Conservation (phyloP, 2,329 filamentous ascomycete species). For the Aureobasidium leucospermi region DNA sequence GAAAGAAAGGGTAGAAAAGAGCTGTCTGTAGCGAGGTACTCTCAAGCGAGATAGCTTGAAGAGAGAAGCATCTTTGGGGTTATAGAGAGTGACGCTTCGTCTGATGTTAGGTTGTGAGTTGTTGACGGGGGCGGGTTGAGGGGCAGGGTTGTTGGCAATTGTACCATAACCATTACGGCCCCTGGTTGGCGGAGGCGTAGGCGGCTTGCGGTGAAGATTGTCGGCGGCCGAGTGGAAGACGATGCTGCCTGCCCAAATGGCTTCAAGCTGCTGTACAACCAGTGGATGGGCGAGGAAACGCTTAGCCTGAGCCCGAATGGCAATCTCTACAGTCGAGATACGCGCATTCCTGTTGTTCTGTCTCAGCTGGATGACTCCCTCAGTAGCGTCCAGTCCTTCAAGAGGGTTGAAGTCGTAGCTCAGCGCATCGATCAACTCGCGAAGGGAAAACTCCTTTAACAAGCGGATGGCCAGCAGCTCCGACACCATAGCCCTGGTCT, state of each 20-base stretch:
- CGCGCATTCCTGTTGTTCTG: conserved; percentile 56
- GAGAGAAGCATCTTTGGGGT: conserved; percentile 79
- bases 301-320: conserved; percentile 87
- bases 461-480: conserved; percentile 85
- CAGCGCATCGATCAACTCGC: conserved; percentile 86
- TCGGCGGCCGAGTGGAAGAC: conserved; percentile 89
- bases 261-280: conserved; percentile 90
- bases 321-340: conserved; percentile 85
- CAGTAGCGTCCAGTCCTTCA: conserved; percentile 57
- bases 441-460: conserved; percentile 79
- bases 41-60: conserved; percentile 87
- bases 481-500: conserved; percentile 79
- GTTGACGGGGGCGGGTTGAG: not conserved
- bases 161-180: conserved; percentile 7
- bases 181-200: conserved; percentile 25
- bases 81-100: conserved; percentile 78
- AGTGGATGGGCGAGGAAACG: conserved; percentile 85
- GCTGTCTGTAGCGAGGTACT: conserved; percentile 84
- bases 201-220: conserved; percentile 62
- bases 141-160: not conserved
- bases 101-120: conserved; percentile 24
- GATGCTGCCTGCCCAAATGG: conserved; percentile 93
- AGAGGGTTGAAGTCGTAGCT: conserved; percentile 94
- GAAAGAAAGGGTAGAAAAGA: conserved; percentile 82
- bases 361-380: conserved; percentile 36